These are phyloP conservation scores for Xylaria nigripes DNA, from an alignment of 495 filamentous ascomycete species.

Conservation along the genomic window DNA sequence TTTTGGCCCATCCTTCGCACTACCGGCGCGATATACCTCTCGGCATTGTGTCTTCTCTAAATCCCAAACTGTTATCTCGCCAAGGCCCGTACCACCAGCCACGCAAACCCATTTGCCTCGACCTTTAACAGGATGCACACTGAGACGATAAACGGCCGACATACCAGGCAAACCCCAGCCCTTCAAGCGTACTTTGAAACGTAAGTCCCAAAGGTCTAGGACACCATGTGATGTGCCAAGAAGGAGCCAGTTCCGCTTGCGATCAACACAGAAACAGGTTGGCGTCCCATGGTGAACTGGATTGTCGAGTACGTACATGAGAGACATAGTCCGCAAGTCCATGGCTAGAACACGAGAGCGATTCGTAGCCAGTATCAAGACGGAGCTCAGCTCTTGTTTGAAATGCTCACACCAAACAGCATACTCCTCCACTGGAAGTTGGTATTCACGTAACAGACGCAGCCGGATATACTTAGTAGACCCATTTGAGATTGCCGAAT, in stretches of 20 bases:
- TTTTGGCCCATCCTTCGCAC: conserved; percentile 46
- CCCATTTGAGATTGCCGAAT: conserved; percentile 52
- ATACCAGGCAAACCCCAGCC: conserved; percentile 83
- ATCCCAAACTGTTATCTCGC: conserved; percentile 96
- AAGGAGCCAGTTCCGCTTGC: conserved; percentile 78
- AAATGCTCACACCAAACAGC: conserved; percentile 91
- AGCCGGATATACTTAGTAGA: conserved; percentile 70
- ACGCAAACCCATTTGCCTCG: conserved; percentile 76
- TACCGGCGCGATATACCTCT: conserved; percentile 71
- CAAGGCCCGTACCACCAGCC: conserved; percentile 76
- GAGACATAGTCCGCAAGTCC: conserved; percentile 79
- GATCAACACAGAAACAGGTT: conserved; percentile 84
- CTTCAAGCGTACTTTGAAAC: conserved; percentile 79
- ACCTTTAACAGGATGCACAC: conserved; percentile 68
- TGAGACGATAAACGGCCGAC: conserved; percentile 70
- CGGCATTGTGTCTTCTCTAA: conserved; percentile 81
- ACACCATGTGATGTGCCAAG: conserved; percentile 90
- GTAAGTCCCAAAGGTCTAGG: conserved; percentile 90
- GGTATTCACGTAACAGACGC: conserved; percentile 67
- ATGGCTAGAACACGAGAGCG: conserved; percentile 72
- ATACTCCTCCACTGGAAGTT: conserved; percentile 64
- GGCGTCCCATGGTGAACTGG: conserved; percentile 90
- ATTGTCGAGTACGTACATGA: conserved; percentile 74
- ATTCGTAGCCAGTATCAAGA: conserved; percentile 80
- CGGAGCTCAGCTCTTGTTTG: conserved; percentile 69